Conservation (phyloP, 768 basidiomycete genomes). For the Termitomyces sp. region DNA sequence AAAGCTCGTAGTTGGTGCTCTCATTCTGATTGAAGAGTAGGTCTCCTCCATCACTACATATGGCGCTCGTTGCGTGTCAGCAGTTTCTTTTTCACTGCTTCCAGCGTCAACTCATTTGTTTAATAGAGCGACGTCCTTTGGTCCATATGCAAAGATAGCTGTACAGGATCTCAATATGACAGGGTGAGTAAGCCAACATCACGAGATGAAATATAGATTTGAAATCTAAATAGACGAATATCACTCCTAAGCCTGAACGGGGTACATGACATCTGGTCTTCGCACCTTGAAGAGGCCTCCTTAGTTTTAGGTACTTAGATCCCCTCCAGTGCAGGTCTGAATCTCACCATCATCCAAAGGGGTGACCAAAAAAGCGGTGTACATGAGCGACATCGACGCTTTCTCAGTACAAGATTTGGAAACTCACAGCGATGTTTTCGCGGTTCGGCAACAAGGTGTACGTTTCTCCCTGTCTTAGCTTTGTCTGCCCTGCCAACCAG, state of each 20-base stretch:
- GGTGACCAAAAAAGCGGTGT: slow-evolving; percentile 46
- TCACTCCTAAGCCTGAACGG: slow-evolving; percentile 32
- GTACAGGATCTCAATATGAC: slow-evolving; percentile 39
- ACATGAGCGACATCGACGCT: slow-evolving; percentile 47
- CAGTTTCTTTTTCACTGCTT: background rate
- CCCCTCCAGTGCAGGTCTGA: background rate
- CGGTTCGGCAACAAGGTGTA: slow-evolving; percentile 53
- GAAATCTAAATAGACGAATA: slow-evolving; percentile 25
- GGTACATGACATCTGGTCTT: slow-evolving; percentile 54
- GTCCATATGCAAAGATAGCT: slow-evolving; percentile 47
- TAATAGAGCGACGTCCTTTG: slow-evolving; percentile 53
- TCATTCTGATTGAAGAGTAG: slow-evolving; percentile 21
- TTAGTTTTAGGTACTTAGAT: slow-evolving; percentile 50
- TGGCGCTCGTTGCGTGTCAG: slow-evolving; percentile 48
- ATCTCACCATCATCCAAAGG: slow-evolving; percentile 32
- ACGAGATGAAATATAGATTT: slow-evolving; percentile 6
- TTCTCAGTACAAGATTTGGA: slow-evolving; percentile 35
- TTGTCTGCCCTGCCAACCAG: background rate
- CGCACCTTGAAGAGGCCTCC: slow-evolving; percentile 44
- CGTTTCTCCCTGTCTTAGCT: slow-evolving; percentile 3
- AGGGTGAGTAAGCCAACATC: slow-evolving; percentile 29
- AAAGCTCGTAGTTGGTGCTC: background rate
- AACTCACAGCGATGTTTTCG: slow-evolving; percentile 62
- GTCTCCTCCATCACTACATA: slow-evolving; percentile 51
- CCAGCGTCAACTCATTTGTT: background rate